Evolutionary conservation across 306 rosid species (phyloP).

Genomic region (Prunus armeniaca): DNA sequence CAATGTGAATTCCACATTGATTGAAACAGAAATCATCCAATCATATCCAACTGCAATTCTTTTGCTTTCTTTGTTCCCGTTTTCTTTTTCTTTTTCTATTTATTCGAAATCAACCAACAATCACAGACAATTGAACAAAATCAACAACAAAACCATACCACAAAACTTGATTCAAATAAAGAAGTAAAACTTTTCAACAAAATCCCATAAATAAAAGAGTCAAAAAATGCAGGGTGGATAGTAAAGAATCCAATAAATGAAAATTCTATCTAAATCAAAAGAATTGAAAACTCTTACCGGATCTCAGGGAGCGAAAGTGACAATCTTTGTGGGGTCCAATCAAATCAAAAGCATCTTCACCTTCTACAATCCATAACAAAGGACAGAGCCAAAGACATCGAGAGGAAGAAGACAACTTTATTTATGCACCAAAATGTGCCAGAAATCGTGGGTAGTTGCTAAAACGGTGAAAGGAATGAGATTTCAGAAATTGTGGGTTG

Average conservation of each 20-base stretch:
- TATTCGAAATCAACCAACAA: neutral
- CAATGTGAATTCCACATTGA: neutral
- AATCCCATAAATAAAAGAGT: conserved; percentile 9
- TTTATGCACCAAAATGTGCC: neutral
- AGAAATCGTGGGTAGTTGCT: conserved; percentile 3
- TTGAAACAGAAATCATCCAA: neutral
- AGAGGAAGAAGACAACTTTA: neutral
- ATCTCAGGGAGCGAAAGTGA: conserved; percentile 17
- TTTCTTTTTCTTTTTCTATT: neutral
- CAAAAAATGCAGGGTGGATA: neutral
- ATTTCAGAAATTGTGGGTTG: neutral
- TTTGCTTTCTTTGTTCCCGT: neutral
- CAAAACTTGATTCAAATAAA: neutral
- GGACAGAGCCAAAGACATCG: neutral
- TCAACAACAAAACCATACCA: neutral
- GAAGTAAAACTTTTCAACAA: neutral
- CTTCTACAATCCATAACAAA: neutral
- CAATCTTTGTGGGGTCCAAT: conserved; percentile 11
- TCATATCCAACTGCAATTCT: neutral
- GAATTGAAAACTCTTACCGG: conserved; percentile 31
- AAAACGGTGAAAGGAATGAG: conserved; percentile 6
- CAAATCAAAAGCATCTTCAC: conserved; percentile 22
- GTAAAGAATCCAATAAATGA: neutral
- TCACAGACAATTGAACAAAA: neutral
- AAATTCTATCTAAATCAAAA: conserved; percentile 3